A percentile compares a stretch with the other conserved stretches of the same genome.
These are phyloP conservation scores for Boletellus sp. DNA, from an alignment of 1,284 basidiomycete species.

Conservation along the genomic window DNA sequence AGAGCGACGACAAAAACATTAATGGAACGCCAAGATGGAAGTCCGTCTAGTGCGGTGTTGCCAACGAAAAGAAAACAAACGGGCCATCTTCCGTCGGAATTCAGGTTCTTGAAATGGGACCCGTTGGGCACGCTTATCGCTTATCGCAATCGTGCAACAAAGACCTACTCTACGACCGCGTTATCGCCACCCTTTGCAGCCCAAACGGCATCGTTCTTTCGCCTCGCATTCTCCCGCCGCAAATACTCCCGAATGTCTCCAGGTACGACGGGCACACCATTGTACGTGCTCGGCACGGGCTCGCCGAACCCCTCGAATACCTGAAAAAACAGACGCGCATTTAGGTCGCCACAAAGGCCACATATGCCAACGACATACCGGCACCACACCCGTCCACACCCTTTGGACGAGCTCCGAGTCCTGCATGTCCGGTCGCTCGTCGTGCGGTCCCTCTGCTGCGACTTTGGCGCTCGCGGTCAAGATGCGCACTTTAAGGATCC, in stretches of 20 bases:
- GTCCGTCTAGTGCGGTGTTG: too few species aligned
- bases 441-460: slow-evolving; percentile 23
- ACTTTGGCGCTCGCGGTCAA: slow-evolving; percentile 24
- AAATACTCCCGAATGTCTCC: slow-evolving; percentile 22
- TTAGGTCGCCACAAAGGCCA: not conserved
- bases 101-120: not conserved
- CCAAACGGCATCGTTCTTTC: slow-evolving; percentile 21
- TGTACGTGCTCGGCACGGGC: slow-evolving; percentile 23
- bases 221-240: slow-evolving; percentile 21
- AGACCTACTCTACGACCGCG: not conserved
- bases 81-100: too few species aligned
- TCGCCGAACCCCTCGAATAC: slow-evolving; percentile 28
- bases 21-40: too few species aligned
- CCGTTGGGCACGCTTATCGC: not conserved
- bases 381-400: slow-evolving; percentile 27
- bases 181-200: slow-evolving; percentile 15
- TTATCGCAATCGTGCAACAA: not conserved
- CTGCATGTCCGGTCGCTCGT: slow-evolving; percentile 21
- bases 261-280: slow-evolving; percentile 16
- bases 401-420: slow-evolving; percentile 10
- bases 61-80: too few species aligned
- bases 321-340: slow-evolving; percentile 2
- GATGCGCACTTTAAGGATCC: slow-evolving; percentile 24
- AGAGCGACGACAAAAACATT: too few species aligned
- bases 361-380: slow-evolving; percentile 12